phyloP scores from a whole-genome alignment of 768 basidiomycete species.

The Clitopilus passeckerianus region DNA sequence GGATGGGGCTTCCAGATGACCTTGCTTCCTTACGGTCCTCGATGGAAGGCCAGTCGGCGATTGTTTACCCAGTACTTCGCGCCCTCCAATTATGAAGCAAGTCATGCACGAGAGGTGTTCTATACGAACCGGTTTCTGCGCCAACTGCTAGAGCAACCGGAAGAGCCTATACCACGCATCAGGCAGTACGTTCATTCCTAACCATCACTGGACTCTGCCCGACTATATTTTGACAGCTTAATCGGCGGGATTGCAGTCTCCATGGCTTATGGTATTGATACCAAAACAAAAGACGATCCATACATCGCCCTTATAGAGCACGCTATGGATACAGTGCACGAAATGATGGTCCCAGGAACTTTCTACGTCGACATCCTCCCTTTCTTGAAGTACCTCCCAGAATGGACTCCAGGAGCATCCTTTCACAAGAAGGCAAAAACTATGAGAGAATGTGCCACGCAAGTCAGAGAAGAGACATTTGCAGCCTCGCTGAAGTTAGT shows the following conservation, averaged over 20 bases:
- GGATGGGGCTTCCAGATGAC: slow-evolving; percentile 16
- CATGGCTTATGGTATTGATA: neutral
- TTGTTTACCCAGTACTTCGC: neutral
- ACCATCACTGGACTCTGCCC: neutral
- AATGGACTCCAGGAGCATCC: neutral
- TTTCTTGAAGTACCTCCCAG: neutral
- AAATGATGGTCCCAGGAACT: neutral
- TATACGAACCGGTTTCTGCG: neutral
- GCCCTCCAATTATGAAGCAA: neutral
- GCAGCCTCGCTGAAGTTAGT: neutral
- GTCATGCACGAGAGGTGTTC: neutral
- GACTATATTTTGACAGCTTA: neutral
- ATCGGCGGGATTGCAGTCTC: neutral
- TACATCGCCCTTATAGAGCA: neutral
- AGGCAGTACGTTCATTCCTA: neutral
- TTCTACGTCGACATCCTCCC: neutral
- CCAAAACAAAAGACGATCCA: neutral
- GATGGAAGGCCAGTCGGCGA: neutral
- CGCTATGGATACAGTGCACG: neutral
- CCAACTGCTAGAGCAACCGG: neutral
- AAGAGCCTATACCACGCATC: neutral
- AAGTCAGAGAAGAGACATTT: neutral
- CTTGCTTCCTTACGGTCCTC: neutral
- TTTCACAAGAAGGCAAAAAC: neutral
- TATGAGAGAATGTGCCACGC: neutral